Percentiles rank a stretch among this genome's conserved stretches.
These are phyloP conservation scores for Candida oleophila DNA, from an alignment of 805 yeast species.

Conservation along the genomic window DNA sequence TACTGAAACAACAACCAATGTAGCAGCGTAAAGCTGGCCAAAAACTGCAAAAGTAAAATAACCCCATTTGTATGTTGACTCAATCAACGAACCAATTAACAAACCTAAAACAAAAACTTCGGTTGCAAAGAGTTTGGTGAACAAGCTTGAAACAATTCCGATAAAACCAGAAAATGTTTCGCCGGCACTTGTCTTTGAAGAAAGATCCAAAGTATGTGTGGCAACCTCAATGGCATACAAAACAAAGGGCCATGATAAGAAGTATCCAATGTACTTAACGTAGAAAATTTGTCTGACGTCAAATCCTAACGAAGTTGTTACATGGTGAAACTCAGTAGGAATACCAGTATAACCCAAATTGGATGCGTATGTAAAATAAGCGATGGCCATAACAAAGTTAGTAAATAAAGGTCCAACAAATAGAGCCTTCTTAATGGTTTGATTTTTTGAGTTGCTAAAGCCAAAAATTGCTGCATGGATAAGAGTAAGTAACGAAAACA, in stretches of 20 bases:
- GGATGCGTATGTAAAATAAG: slow-evolving; percentile 58
- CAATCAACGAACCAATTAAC: slow-evolving; percentile 55
- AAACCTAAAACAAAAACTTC: slow-evolving; percentile 53
- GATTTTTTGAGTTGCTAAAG: slow-evolving; percentile 19
- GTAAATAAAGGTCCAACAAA: slow-evolving; percentile 44
- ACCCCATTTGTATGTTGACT: slow-evolving; percentile 66
- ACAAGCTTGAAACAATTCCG: slow-evolving; percentile 31
- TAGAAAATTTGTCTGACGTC: slow-evolving; percentile 54
- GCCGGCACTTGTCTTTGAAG: slow-evolving; percentile 28
- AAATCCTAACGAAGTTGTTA: slow-evolving; percentile 24
- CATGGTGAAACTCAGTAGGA: slow-evolving; percentile 49
- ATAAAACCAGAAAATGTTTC: slow-evolving; percentile 29
- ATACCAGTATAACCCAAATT: slow-evolving; percentile 55
- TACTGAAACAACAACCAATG: slow-evolving; percentile 20
- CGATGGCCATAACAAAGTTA: slow-evolving; percentile 41
- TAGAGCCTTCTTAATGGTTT: slow-evolving; percentile 31
- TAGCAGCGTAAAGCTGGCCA: slow-evolving; percentile 41
- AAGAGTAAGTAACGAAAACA: slow-evolving; percentile 42
- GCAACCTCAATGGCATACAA: slow-evolving; percentile 33
- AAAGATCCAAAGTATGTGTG: slow-evolving; percentile 27
- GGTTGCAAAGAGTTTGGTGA: slow-evolving; percentile 42
- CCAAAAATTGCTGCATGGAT: slow-evolving; percentile 23
- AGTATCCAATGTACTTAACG: slow-evolving; percentile 57
- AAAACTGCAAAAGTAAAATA: slow-evolving; percentile 55
- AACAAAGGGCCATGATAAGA: slow-evolving; percentile 49